These are phyloP conservation scores for Nemania abortiva DNA, from an alignment of 2,329 filamentous ascomycete species.

Conservation along the genomic window DNA sequence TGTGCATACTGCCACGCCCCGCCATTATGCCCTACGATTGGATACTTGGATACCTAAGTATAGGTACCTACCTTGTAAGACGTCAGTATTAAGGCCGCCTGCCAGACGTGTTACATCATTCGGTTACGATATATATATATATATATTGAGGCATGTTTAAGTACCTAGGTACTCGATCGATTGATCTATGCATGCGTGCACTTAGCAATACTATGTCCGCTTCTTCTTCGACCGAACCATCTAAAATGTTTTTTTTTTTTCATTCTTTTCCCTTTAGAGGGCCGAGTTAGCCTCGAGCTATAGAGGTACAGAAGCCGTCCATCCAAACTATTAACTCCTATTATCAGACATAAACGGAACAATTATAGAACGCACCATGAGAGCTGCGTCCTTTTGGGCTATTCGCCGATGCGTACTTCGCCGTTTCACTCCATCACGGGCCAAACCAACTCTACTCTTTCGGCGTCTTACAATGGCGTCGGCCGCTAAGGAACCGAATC, in stretches of 20 bases:
- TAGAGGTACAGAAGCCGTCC: neutral
- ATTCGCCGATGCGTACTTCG: neutral
- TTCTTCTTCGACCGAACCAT: neutral
- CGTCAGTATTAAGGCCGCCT: neutral
- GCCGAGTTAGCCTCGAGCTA: neutral
- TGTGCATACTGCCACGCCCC: slow-evolving; percentile 16
- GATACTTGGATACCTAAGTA: neutral
- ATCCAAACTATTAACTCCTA: neutral
- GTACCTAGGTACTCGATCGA: neutral
- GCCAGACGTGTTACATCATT: no score
- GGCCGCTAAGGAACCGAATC: neutral
- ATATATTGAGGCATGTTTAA: neutral
- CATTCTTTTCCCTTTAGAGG: neutral
- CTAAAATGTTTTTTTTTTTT: neutral
- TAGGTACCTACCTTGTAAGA: neutral
- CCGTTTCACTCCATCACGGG: neutral
- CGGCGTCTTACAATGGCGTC: neutral
- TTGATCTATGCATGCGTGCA: neutral
- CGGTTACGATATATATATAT: neutral
- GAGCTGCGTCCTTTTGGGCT: neutral
- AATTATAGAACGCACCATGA: neutral
- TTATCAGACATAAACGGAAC: neutral
- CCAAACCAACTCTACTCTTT: neutral
- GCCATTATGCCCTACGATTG: slow-evolving; percentile 21
- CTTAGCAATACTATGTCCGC: neutral